Conservation (phyloP, 805 yeast species). For the Candida manassasensis region DNA sequence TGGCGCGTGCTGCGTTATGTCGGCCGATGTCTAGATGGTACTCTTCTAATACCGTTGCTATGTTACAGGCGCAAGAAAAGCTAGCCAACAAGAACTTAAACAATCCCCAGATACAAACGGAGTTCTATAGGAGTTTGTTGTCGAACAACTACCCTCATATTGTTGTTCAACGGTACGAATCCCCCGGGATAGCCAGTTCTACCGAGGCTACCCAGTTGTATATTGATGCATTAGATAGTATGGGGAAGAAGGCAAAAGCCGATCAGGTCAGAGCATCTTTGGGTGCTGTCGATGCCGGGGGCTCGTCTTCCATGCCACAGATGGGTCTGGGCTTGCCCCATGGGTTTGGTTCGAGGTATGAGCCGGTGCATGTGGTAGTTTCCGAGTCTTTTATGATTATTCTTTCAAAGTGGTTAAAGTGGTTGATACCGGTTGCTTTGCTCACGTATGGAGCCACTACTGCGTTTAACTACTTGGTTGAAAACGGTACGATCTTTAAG, state of each 20-base stretch:
- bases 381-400: constrained; percentile 79
- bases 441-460: constrained; percentile 76
- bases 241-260: constrained; percentile 77
- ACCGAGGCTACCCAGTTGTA: constrained; percentile 76
- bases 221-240: constrained; percentile 70
- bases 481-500: constrained; percentile 77
- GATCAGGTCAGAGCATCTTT: constrained; percentile 54
- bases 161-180: constrained; percentile 90
- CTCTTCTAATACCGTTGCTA: constrained; percentile 15
- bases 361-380: constrained; percentile 91
- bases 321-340: constrained; percentile 15
- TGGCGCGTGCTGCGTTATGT: not conserved
- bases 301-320: constrained; percentile 1
- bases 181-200: constrained; percentile 85
- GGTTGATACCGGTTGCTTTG: constrained; percentile 79
- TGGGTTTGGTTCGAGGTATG: constrained; percentile 60
- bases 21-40: not conserved
- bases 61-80: constrained; percentile 57
- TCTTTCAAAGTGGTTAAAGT: constrained; percentile 80
- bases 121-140: constrained; percentile 70
- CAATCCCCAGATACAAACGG: constrained; percentile 73
- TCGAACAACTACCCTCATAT: constrained; percentile 90
- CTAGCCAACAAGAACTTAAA: constrained; percentile 74
- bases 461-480: constrained; percentile 74
- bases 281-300: constrained; percentile 6